Percentiles rank a stretch among this genome's conserved stretches.
Evolutionary conservation across 2,329 filamentous ascomycete genomes (phyloP).

Genomic region (Microcera coccophila): DNA sequence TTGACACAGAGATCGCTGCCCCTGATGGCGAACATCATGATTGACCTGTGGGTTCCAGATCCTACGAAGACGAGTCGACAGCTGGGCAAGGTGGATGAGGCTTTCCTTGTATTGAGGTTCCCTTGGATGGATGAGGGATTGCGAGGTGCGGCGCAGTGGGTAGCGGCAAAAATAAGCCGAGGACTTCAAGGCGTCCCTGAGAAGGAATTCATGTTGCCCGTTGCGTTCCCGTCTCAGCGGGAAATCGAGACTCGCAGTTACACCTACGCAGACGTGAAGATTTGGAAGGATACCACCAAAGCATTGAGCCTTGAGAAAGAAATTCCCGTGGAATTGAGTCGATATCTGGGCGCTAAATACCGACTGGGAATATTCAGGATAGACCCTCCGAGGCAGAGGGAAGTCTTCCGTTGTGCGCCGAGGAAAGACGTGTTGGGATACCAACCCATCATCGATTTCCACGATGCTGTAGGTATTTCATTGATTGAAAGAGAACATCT

Average conservation of each 20-base stretch:
- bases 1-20: slow-evolving; percentile 68
- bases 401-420: slow-evolving; percentile 60
- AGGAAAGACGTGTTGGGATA: slow-evolving; percentile 56
- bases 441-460: slow-evolving; percentile 63
- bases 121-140: slow-evolving; percentile 54
- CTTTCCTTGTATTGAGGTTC: slow-evolving; percentile 64
- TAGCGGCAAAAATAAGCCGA: slow-evolving; percentile 49
- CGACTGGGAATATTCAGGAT: slow-evolving; percentile 66
- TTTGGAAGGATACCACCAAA: slow-evolving; percentile 58
- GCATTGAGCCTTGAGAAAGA: slow-evolving; percentile 57
- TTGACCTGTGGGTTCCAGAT: slow-evolving; percentile 68
- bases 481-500: neutral
- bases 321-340: slow-evolving; percentile 57
- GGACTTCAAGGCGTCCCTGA: slow-evolving; percentile 51
- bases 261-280: slow-evolving; percentile 54
- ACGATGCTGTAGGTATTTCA: slow-evolving; percentile 57
- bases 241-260: slow-evolving; percentile 60
- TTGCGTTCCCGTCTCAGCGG: slow-evolving; percentile 54
- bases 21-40: slow-evolving; percentile 64
- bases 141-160: slow-evolving; percentile 42
- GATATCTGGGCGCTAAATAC: slow-evolving; percentile 64
- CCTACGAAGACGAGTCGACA: slow-evolving; percentile 49
- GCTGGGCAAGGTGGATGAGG: slow-evolving; percentile 48
- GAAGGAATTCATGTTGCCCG: slow-evolving; percentile 63
- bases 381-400: slow-evolving; percentile 53